Base-by-base conservation (phyloP, 805 yeast species). In the Yamadazyma sp. region DNA sequence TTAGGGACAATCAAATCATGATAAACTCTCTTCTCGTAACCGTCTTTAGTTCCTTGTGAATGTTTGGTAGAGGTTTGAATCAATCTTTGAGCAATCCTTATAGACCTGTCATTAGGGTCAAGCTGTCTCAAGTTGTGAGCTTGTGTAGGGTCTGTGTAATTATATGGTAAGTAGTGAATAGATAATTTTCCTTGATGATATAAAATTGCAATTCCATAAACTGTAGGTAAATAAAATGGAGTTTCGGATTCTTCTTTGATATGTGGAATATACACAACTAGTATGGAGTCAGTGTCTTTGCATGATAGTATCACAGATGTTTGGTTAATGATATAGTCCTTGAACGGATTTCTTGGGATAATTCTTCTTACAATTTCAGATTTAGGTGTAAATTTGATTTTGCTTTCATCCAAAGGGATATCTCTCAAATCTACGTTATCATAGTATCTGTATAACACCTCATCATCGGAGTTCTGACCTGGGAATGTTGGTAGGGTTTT, bases 161-260 rank as follows among this genome's bases (percentile, higher is more conserved):
- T 43, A 52, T 80, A 85, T 3, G 93, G 88, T 5, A 80, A 54
- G 48, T 87, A 88, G 52, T 86, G 93, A 6, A 86, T 75, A 0
- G 95, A 84, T 13, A 86, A 55, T 10, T 55, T 60, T 5, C 61
- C 53, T 5, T 58, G 47, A 39, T 67, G 68, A 43, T 68, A 73
- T 17, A 84, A 58, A 5, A 91, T 71, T 2, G 86, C 96, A 9
- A 91, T 86, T 0, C 84, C 86, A 41, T 75, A 64, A 2, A 84
- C 95, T 4, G 80, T 79, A 0, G 98, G 98, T n/a, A 91, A 71
- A 54, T 91, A 91, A 53, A 80, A 91, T 4, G 98, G 98, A 33
- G 78, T 77, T 12, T 80, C 82, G 0, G 74, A 82, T 13, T 65
- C 60, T 2, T 51, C 42, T 4, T 65, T 52, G 9, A 88, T 70